Evolutionary conservation across 2,329 filamentous ascomycete species (phyloP), one percentile per base, ranked within the genome.

Genomic region (Xenoacremonium recifei): DNA sequence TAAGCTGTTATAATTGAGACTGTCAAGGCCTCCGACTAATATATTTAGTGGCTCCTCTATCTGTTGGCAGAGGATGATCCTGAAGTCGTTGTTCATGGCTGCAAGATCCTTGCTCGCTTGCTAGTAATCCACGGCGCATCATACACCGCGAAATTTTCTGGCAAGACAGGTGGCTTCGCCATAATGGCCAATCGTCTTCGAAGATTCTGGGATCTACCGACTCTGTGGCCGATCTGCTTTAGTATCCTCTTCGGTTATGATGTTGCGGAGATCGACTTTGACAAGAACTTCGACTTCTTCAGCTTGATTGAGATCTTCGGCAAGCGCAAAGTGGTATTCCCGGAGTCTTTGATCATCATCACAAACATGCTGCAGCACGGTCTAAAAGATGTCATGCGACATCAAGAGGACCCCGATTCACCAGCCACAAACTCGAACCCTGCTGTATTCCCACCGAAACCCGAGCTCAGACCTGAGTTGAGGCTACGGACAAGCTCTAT

Each of bases 281-380:
- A 87, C 38, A 76, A 80, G 50, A 75, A 83, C 19, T 86, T 96
- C 54, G 85, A 92, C 51, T 76, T 87, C 15, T 84, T 81, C 51
- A 85, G 78, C 45, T 74, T 99, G 2, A 66, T 90, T 4, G 82
- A 90, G 34, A 75, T 84, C 1, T 95, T 97, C 58, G 79, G 77
- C 35, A 80, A 76, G 41, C 72, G 79, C 40, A 82, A 78, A 31
- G 79, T 96, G 13, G 73, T 79, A 1, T 87, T 89, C 58, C 82
- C 89, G 0, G 90, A 95, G 43, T 80, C 89, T 6, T 70, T 96
- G 18, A 77, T 85, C 0, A 84, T 95, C 10, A 85, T 99, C 34
- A 84, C 83, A 5, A 80, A 84, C 1, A 95, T 99, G 90, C 70
- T 99, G 2, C 88, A 95, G 59, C 84, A 87, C 58, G 92, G 90